Percentiles rank a stretch among this genome's conserved stretches.
These are phyloP conservation scores for Emmonsia crescens DNA, from an alignment of 2,329 filamentous ascomycete species.

Conservation along the genomic window DNA sequence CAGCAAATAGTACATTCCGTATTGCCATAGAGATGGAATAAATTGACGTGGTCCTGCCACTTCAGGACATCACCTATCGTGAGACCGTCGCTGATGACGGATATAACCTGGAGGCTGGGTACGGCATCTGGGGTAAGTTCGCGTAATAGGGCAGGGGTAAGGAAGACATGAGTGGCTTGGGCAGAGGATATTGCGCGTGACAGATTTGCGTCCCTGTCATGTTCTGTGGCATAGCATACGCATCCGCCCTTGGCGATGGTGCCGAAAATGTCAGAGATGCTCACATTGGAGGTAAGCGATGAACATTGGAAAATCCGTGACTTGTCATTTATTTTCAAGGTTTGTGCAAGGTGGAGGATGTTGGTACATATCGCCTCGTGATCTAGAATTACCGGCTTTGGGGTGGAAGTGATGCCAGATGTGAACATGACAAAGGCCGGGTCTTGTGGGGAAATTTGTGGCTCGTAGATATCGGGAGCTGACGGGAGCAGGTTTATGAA, in stretches of 20 bases:
- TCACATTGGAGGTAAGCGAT: not conserved
- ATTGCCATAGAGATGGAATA: constrained; percentile 1
- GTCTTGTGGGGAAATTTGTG: not conserved
- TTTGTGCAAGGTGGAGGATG: not conserved
- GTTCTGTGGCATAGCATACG: not conserved
- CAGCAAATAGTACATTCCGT: not conserved
- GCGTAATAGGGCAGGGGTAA: not conserved
- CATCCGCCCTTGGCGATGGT: not conserved
- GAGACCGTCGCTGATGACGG: not conserved
- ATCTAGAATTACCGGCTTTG: constrained; percentile 16
- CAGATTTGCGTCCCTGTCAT: not conserved
- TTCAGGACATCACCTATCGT: not conserved
- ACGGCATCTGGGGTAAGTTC: not conserved
- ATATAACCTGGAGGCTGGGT: not conserved
- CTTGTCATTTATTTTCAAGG: not conserved
- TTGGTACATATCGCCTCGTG: not conserved
- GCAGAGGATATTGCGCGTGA: not conserved
- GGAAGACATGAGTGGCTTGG: not conserved
- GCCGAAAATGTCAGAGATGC: constrained; percentile 2
- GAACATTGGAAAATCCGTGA: constrained; percentile 1
- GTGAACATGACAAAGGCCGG: constrained; percentile 16
- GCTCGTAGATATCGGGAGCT: not conserved
- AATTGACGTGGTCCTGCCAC: constrained; percentile 1
- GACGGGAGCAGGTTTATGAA: not conserved
- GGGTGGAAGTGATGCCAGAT: constrained; percentile 18